These are phyloP conservation scores for Trichoderma sp. DNA, from an alignment of 2,329 filamentous ascomycete species.

Conservation along the genomic window DNA sequence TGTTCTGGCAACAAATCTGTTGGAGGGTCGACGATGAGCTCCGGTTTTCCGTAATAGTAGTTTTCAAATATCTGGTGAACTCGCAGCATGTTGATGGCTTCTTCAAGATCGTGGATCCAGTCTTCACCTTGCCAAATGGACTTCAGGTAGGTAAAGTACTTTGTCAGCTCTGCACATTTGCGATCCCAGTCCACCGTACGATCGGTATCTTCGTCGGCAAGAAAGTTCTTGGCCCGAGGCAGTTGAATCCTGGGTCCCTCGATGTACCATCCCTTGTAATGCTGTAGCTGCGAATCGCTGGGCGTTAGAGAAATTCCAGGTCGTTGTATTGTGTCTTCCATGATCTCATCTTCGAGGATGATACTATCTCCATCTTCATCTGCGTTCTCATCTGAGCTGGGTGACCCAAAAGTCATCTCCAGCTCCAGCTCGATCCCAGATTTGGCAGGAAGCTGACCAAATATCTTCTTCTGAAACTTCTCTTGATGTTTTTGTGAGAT, in stretches of 20 bases:
- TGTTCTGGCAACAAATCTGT: conserved; percentile 20
- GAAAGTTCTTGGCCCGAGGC: conserved; percentile 40
- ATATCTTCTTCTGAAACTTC: neutral
- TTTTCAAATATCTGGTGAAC: conserved; percentile 36
- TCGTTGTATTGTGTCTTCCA: neutral
- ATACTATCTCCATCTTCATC: neutral
- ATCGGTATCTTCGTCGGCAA: conserved; percentile 47
- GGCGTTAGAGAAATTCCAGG: neutral
- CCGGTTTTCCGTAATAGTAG: conserved; percentile 32
- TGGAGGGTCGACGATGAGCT: conserved; percentile 29
- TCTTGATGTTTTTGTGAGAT: neutral
- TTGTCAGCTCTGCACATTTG: conserved; percentile 36
- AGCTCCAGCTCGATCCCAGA: conserved; percentile 16
- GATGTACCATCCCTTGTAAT: conserved; percentile 37
- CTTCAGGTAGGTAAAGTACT: conserved; percentile 40
- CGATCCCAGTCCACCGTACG: conserved; percentile 40
- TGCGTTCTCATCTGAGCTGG: neutral
- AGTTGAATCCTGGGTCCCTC: conserved; percentile 35
- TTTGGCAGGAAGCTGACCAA: neutral
- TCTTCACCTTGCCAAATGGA: conserved; percentile 25
- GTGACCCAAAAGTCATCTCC: neutral
- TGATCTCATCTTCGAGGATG: neutral
- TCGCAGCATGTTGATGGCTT: conserved; percentile 34
- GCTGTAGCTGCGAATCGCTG: conserved; percentile 13
- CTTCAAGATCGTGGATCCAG: conserved; percentile 32